Evolutionary conservation across 2,329 filamentous ascomycete genomes (phyloP), one percentile per base, ranked within the genome.

Genomic region (Byssoonygena ceratinophila): DNA sequence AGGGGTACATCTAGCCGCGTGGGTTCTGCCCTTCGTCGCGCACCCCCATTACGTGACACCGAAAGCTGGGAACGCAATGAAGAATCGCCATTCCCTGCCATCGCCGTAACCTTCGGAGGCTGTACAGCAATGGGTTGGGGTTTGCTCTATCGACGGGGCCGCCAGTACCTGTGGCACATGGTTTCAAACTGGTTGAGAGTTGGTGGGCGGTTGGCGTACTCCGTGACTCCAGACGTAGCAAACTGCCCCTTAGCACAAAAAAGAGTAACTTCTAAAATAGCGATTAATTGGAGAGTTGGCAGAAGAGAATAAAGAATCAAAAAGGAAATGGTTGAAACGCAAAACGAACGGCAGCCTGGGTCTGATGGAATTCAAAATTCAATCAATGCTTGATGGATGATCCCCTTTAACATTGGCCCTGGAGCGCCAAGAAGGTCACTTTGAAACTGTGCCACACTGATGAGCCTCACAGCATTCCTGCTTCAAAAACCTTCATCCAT

Each of bases 91-190:
- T 53, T 47, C 23, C 39, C 45, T 22, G 54, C 54, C 54, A 55
- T 55, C 12, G 46, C 52, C 39, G 37, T 25, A 29, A 39, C 18
- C 22, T 27, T 29, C 11, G 29, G 25, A 23, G 36, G 16, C 43
- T n/a, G 16, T 14, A 20, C 20, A n/a, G 27, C 11, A 25, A 32
- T 34, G 36, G 36, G 36, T 41, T 25, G 23, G 20, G 51, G 50
- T 4, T n/a, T 40, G 16, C 34, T 43, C 51, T 53, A 49, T 53
- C 29, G 39, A 49, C 46, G 46, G 27, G 46, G 51, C 2, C 51
- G 44, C 51, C 51, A 53, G 36, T 49, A 49, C 27, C 45, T 48
- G 51, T 53, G 51, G 51, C 45, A 53, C 51, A 53, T 53, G 45
- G 44, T 53, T 52, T 45, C 46, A 34, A 49, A 16, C n/a, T 45